Evolutionary conservation across 2,329 filamentous ascomycete genomes (phyloP).

Genomic region (Alternaria infectoria): DNA sequence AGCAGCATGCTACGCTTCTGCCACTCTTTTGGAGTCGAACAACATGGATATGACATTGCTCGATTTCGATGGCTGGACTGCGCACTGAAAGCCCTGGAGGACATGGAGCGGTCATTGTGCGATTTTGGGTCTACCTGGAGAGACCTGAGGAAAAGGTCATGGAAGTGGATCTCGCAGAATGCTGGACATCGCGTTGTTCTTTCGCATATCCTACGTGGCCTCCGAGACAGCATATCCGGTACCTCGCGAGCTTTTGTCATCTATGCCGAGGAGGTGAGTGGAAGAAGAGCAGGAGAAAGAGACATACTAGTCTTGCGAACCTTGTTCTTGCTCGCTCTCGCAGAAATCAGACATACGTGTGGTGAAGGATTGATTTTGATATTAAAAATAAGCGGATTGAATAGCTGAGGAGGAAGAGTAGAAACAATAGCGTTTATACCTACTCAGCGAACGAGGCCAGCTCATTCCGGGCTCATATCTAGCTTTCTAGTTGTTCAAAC

Average conservation of each 20-base stretch:
- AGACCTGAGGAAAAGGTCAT: too few relatives aligned
- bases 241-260: too few relatives aligned
- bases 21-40: neutral
- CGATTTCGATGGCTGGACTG: neutral
- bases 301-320: too few relatives aligned
- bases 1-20: too few relatives aligned
- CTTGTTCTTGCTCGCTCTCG: too few relatives aligned
- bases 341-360: neutral
- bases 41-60: neutral
- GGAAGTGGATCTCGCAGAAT: too few relatives aligned
- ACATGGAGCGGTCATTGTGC: neutral
- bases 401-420: neutral
- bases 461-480: rapidly evolving
- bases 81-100: neutral
- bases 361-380: too few relatives aligned
- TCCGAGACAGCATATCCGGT: too few relatives aligned
- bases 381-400: neutral
- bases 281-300: neutral
- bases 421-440: too few relatives aligned
- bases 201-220: too few relatives aligned
- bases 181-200: too few relatives aligned
- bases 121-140: neutral
- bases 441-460: rapidly evolving
- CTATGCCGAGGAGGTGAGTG: neutral
- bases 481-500: neutral